Percentiles rank a stretch among this genome's conserved stretches.
These are phyloP conservation scores for Yamadazyma takamatsuzukensis DNA, from an alignment of 805 yeast species.

Conservation along the genomic window DNA sequence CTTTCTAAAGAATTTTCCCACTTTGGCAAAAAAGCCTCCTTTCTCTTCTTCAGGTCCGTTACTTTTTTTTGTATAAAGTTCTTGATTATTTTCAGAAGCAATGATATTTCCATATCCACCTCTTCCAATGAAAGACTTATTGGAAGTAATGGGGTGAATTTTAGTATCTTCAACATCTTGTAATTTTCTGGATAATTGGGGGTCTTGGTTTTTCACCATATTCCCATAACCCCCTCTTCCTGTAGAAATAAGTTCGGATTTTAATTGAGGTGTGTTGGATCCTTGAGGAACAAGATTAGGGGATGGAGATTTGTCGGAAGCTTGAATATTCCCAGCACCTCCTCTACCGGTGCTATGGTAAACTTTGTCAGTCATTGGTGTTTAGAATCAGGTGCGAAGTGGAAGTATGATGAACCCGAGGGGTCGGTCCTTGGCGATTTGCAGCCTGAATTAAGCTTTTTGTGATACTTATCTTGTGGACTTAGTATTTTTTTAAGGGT, in stretches of 20 bases:
- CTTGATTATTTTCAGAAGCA: conserved; percentile 20
- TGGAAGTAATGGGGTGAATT: conserved; percentile 42
- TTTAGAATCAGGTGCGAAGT: not conserved
- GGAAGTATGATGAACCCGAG: too few species aligned
- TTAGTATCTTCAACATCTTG: conserved; percentile 60
- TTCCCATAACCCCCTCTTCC: conserved; percentile 82
- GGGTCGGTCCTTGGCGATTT: conserved; percentile 1
- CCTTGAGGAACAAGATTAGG: conserved; percentile 59
- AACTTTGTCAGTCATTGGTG: conserved; percentile 18
- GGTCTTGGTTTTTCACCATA: conserved; percentile 61
- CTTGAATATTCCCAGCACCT: conserved; percentile 68
- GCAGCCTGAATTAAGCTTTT: conserved; percentile 1
- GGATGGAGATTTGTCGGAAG: conserved; percentile 38
- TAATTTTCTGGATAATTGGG: conserved; percentile 54
- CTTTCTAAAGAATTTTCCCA: conserved; percentile 20
- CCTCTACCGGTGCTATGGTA: conserved; percentile 73
- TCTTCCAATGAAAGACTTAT: conserved; percentile 52
- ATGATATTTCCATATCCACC: conserved; percentile 66
- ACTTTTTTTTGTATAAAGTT: conserved; percentile 33
- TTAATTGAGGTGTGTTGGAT: conserved; percentile 56
- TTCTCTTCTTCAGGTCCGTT: conserved; percentile 26
- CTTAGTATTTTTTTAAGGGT: not conserved
- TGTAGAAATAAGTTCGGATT: conserved; percentile 57
- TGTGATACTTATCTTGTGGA: too few species aligned
- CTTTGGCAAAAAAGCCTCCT: conserved; percentile 43